These are phyloP conservation scores for Endotrypanum monterogeii DNA, from an alignment of 208 protist genomes.

Conservation along the genomic window DNA sequence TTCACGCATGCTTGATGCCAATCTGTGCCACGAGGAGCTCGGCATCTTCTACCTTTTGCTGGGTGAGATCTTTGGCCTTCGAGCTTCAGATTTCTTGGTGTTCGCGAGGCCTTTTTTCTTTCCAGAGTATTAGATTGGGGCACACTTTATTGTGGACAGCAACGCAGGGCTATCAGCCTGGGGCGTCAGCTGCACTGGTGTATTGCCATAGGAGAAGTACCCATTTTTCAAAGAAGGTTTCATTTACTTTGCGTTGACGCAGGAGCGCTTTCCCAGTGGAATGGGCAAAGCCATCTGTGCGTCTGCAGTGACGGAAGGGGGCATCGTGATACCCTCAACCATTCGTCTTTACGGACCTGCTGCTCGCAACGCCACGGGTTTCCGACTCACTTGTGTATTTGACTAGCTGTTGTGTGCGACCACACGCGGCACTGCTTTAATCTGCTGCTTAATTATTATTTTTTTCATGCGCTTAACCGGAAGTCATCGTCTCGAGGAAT, in stretches of 20 bases:
- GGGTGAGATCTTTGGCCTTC: not conserved
- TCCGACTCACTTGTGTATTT: slow-evolving; percentile 46
- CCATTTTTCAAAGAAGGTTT: slow-evolving; percentile 66
- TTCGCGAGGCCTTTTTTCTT: not conserved
- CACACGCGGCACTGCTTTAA: slow-evolving; percentile 67
- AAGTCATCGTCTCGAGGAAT: slow-evolving; percentile 49
- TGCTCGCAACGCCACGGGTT: slow-evolving; percentile 41
- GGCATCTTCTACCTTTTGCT: not conserved
- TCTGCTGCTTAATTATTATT: slow-evolving; percentile 75
- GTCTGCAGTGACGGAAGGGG: slow-evolving; percentile 37
- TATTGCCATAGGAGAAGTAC: slow-evolving; percentile 53
- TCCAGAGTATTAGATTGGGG: not conserved
- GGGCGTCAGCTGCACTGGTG: slow-evolving; percentile 39
- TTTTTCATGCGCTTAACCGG: slow-evolving; percentile 40
- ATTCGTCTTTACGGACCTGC: slow-evolving; percentile 54
- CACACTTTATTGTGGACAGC: slow-evolving; percentile 25
- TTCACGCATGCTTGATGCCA: not conserved
- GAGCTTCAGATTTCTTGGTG: not conserved
- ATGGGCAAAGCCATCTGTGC: slow-evolving; percentile 28
- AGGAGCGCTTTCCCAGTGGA: slow-evolving; percentile 33
- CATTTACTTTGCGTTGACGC: slow-evolving; percentile 45
- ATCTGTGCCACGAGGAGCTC: not conserved
- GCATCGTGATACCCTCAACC: slow-evolving; percentile 32
- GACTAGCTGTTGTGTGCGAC: slow-evolving; percentile 42
- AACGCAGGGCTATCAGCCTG: slow-evolving; percentile 60